These are phyloP conservation scores for Lizanozyma gosingica DNA, from an alignment of 1,139 yeast species.

Conservation along the genomic window DNA sequence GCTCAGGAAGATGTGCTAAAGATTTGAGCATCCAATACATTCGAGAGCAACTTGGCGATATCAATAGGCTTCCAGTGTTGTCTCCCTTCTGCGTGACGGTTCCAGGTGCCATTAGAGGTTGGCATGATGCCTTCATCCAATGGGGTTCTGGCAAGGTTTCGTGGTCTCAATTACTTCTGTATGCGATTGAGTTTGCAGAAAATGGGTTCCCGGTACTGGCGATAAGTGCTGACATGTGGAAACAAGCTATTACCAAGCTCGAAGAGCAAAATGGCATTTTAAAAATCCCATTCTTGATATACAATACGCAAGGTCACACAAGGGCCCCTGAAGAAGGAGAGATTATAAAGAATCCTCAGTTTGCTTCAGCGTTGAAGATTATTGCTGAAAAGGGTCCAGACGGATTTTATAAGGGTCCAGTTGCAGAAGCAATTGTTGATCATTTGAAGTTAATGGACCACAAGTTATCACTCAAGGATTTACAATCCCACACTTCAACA, in stretches of 20 bases:
- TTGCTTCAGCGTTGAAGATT: conserved; percentile 46
- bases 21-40: conserved; percentile 43
- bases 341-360: conserved; percentile 39
- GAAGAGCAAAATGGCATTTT: conserved; percentile 21
- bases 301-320: conserved; percentile 18
- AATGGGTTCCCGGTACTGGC: conserved; percentile 60
- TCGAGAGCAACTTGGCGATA: conserved; percentile 29
- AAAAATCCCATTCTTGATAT: conserved; percentile 29
- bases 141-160: conserved; percentile 72
- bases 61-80: conserved; percentile 31
- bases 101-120: conserved; percentile 74
- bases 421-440: conserved; percentile 57
- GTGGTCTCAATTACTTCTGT: conserved; percentile 50
- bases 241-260: conserved; percentile 27
- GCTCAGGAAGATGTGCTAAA: conserved; percentile 65
- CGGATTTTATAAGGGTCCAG: conserved; percentile 61
- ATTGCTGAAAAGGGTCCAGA: conserved; percentile 51
- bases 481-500: conserved; percentile 46
- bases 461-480: conserved; percentile 46
- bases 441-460: conserved; percentile 48
- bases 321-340: conserved; percentile 53
- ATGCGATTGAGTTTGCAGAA: conserved; percentile 66
- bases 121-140: conserved; percentile 56
- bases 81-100: conserved; percentile 60
- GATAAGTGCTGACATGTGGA: conserved; percentile 50